Base-by-base conservation (phyloP, 306 rosid species). In the Citrullus amarus region DNA sequence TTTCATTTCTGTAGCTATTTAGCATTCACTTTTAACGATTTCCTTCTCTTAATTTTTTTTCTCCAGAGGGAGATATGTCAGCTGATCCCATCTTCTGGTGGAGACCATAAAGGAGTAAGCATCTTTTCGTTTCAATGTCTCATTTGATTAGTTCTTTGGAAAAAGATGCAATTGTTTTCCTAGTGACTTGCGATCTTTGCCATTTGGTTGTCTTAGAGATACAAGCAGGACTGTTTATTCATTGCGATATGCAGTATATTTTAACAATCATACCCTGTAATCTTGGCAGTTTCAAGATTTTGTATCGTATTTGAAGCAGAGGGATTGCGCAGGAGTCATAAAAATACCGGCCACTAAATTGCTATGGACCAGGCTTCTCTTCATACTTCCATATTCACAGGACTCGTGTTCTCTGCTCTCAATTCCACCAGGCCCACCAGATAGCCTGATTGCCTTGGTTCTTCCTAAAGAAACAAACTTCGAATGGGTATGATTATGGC, bases 281-380 rank as follows among this genome's bases (percentile, higher is more conserved):
- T 82, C 30, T 61, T 28, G 85, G 80, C 97, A 95, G 98, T 92
- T 92, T 89, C 98, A 92, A 96, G 98, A 91, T 86, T 92, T 92
- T 74, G 65, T 91, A 82, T 80, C 91, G 56, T 95, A 95, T 90
- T 87, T 95, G 82, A 91, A 95, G 91, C 97, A 92, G 89, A 95
- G 93, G 85, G 98, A 89, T 51, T 95, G 98, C 83, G 94, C 98
- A 0, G 98, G 98, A 83, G 98, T 95, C 71, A 95, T 92, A 59
- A 95, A 95, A 84, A 83, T 92, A 69, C 96, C 96, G 48, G 90
- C 93, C 36, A 81, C 89, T 22, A 92, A 87, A 85, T 86, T 91
- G 74, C 84, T 91, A 76, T 92, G 98, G 98, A 90, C 97, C 15
- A 91, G 98, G 88, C 93, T 95, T 78, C 91, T 95, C 12, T 95